These are phyloP conservation scores for Dryadomyces quercivorus DNA, from an alignment of 2,329 filamentous ascomycete genomes.

Conservation along the genomic window DNA sequence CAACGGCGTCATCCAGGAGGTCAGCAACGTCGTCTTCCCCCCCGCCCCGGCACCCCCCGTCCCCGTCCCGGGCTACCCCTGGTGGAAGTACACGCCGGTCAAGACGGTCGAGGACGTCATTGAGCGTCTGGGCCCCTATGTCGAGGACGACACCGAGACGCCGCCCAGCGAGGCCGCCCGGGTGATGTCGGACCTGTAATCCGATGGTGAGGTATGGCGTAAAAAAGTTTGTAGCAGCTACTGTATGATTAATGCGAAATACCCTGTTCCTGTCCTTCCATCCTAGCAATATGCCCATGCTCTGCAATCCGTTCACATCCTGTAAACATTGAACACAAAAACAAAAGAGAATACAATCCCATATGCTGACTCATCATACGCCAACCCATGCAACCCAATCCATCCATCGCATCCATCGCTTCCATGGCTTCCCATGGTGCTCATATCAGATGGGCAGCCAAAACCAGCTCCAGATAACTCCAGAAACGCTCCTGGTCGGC, in stretches of 20 bases:
- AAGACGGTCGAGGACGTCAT: constrained; percentile 7
- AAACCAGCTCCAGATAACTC: not conserved
- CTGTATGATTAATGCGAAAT: not conserved
- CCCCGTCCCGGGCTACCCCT: constrained; percentile 12
- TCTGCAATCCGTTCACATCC: not conserved
- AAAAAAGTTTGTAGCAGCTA: not conserved
- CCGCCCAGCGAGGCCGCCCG: not conserved
- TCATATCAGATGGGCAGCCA: not conserved
- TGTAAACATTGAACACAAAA: too few relatives aligned
- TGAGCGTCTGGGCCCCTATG: constrained; percentile 7
- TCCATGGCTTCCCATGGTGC: too few relatives aligned
- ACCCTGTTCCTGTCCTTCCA: not conserved
- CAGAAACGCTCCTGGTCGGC: not conserved
- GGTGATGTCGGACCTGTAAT: not conserved
- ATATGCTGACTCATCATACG: not conserved
- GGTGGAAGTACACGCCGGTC: not conserved
- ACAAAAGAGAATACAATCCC: too few relatives aligned
- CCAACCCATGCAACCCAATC: too few relatives aligned
- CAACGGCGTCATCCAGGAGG: constrained; percentile 75
- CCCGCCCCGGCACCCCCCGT: constrained; percentile 41
- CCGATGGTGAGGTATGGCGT: not conserved
- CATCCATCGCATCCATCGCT: too few relatives aligned
- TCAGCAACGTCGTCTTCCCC: constrained; percentile 63
- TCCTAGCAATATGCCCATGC: not conserved
- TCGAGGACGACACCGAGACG: constrained; percentile 2